Evolutionary conservation across 495 filamentous ascomycete species (phyloP).

Genomic region (Aspergillus carlsbadensis): DNA sequence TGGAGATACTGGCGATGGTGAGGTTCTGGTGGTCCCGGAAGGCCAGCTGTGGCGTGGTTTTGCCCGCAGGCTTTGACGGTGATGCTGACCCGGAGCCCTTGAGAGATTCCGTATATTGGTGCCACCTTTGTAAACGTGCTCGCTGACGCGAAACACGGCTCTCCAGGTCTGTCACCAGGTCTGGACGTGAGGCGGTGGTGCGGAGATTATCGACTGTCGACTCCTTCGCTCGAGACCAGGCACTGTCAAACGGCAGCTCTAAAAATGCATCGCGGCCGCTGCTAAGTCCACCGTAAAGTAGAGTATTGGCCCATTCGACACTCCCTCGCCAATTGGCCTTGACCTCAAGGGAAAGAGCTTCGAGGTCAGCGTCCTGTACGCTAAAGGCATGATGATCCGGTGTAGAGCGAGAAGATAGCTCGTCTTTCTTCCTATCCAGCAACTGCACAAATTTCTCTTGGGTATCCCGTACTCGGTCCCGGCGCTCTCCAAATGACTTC

Average conservation of each 20-base stretch:
- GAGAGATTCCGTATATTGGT: slow-evolving; percentile 55
- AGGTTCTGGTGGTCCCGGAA: slow-evolving; percentile 41
- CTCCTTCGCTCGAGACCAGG: slow-evolving; percentile 61
- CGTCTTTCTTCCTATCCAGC: slow-evolving; percentile 51
- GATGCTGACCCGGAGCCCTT: slow-evolving; percentile 14
- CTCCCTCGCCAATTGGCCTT: slow-evolving; percentile 74
- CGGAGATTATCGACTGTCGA: slow-evolving; percentile 53
- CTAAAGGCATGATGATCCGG: slow-evolving; percentile 2
- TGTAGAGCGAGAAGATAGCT: slow-evolving; percentile 38
- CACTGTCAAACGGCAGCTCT: slow-evolving; percentile 59
- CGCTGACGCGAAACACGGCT: slow-evolving; percentile 59
- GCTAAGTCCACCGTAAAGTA: slow-evolving; percentile 64
- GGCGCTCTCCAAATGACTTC: slow-evolving; percentile 42
- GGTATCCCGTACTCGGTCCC: slow-evolving; percentile 42
- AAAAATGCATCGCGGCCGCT: slow-evolving; percentile 61
- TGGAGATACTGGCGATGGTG: slow-evolving; percentile 43
- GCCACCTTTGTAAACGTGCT: slow-evolving; percentile 67
- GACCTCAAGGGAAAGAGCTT: slow-evolving; percentile 46
- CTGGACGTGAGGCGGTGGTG: slow-evolving; percentile 27
- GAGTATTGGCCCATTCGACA: slow-evolving; percentile 62
- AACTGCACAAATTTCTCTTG: slow-evolving; percentile 60
- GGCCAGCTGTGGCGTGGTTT: slow-evolving; percentile 20
- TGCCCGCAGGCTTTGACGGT: slow-evolving; percentile 1
- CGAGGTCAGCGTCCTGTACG: slow-evolving; percentile 41
- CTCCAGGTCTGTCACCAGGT: slow-evolving; percentile 60